Evolutionary conservation across 306 rosid species (phyloP), one percentile per base, ranked within the genome.

Genomic region (Gynostemma pentaphyllum): DNA sequence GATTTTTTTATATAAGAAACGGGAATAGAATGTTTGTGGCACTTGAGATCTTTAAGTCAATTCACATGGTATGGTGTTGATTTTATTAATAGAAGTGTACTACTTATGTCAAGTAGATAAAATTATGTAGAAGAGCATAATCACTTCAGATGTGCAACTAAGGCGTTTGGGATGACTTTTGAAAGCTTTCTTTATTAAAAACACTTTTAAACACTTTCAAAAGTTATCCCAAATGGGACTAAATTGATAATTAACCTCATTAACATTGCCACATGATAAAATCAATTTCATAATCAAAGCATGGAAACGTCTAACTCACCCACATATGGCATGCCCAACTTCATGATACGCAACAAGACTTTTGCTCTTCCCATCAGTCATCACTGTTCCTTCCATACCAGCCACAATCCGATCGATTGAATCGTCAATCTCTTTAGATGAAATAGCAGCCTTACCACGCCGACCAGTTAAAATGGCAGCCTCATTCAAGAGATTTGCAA

Each of bases 341-440:
- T 92, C 99, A 57, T 92, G 99, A 78, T 92, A 92, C 41, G 96
- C 95, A 69, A 86, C 96, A 72, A 92, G 77, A 77, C 89, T 88
- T 75, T 92, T 92, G 80, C 99, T 92, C 83, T 92, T 92, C 75
- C 99, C 99, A 28, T 92, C 95, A 36, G 95, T 86, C 99, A 92
- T 92, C 76, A 88, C 95, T 27, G 95, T 92, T 62, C 98, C 98
- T 86, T 92, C 98, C 98, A 92, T 92, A 82, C 99, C 99, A 64
- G 99, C 99, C 12, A 92, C 99, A 68, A 92, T 88, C 75, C 99
- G 85, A 79, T 92, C 99, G 55, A 88, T 92, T 15, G 99, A 88
- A 78, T 92, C 96, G 34, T 92, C 99, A 15, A 92, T 78, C 80
- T 92, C 99, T 84, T 92, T 92, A 18, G 99, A 79, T 56, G 99